Evolutionary conservation across 1,139 yeast genomes (phyloP).

Genomic region (Diutina pseudorugosa): DNA sequence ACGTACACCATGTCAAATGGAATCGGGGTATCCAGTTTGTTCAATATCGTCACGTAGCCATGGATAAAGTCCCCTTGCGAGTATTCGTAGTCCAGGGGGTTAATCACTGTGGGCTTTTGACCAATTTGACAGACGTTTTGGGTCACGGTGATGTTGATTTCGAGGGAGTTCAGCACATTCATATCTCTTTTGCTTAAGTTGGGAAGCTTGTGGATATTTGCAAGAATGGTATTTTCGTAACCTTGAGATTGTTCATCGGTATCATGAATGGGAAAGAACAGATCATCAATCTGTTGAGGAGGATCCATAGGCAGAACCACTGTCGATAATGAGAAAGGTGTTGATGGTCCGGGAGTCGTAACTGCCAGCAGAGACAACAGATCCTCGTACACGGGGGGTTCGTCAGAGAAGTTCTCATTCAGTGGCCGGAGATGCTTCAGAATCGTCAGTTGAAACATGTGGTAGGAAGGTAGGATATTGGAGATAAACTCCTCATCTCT

Average conservation of each 20-base stretch:
- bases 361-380: slow-evolving; percentile 13
- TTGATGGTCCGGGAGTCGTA: slow-evolving; percentile 11
- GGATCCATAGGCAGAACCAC: slow-evolving; percentile 7
- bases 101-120: slow-evolving; percentile 18
- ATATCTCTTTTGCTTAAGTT: slow-evolving; percentile 20
- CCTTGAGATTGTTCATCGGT: slow-evolving; percentile 16
- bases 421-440: slow-evolving; percentile 26
- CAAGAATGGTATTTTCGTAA: slow-evolving; percentile 34
- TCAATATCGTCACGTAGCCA: slow-evolving; percentile 26
- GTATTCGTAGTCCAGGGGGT: slow-evolving; percentile 20
- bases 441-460: slow-evolving; percentile 34
- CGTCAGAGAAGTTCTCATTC: slow-evolving; percentile 28
- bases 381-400: slow-evolving; percentile 33
- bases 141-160: slow-evolving; percentile 24
- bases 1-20: slow-evolving; percentile 32
- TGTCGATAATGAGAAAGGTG: slow-evolving; percentile 7
- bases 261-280: slow-evolving; percentile 4
- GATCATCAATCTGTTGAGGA: slow-evolving; percentile 4
- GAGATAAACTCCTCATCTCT: slow-evolving; percentile 21
- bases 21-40: slow-evolving; percentile 16
- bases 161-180: slow-evolving; percentile 16
- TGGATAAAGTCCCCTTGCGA: slow-evolving; percentile 29
- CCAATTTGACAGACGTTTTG: slow-evolving; percentile 32
- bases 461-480: slow-evolving; percentile 34
- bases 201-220: slow-evolving; percentile 29